Percentiles rank a stretch among this genome's conserved stretches.
Conservation (phyloP, 2,329 filamentous ascomycete species). For the Colletotrichum endophyticum region DNA sequence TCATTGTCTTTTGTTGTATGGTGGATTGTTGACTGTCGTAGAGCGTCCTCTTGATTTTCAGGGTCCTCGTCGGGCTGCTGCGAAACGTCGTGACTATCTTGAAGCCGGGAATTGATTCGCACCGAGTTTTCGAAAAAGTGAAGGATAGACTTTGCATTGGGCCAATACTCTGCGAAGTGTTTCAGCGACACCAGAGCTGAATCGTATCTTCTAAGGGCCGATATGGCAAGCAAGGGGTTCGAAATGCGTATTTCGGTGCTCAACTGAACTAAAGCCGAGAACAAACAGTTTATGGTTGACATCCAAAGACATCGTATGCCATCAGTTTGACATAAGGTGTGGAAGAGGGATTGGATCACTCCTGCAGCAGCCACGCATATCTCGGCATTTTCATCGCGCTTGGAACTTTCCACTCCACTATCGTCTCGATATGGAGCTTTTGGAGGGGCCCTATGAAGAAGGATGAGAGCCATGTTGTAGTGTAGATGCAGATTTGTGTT, state of each 20-base stretch:
- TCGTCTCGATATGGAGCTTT: not conserved
- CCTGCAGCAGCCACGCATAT: not conserved
- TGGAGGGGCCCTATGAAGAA: not conserved
- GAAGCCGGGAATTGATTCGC: not conserved
- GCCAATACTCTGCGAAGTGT: not conserved
- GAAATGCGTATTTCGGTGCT: not conserved
- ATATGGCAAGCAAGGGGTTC: not conserved
- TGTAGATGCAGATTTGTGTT: not conserved
- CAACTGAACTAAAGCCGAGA: not conserved
- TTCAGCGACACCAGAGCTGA: not conserved
- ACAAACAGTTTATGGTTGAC: not conserved
- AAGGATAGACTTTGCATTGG: not conserved
- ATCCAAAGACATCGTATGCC: not conserved
- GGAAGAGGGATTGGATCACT: not conserved
- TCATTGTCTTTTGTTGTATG: not conserved
- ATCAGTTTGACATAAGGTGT: not conserved
- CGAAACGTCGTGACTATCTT: accelerated
- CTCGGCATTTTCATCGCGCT: not conserved
- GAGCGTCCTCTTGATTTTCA: not conserved
- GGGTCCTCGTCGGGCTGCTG: accelerated
- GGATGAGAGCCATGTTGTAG: not conserved
- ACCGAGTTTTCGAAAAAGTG: not conserved
- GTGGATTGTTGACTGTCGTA: not conserved
- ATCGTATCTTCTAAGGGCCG: not conserved
- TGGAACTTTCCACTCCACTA: not conserved